phyloP scores from a whole-genome alignment of 768 basidiomycete species.

The Tulasnella sp. region DNA sequence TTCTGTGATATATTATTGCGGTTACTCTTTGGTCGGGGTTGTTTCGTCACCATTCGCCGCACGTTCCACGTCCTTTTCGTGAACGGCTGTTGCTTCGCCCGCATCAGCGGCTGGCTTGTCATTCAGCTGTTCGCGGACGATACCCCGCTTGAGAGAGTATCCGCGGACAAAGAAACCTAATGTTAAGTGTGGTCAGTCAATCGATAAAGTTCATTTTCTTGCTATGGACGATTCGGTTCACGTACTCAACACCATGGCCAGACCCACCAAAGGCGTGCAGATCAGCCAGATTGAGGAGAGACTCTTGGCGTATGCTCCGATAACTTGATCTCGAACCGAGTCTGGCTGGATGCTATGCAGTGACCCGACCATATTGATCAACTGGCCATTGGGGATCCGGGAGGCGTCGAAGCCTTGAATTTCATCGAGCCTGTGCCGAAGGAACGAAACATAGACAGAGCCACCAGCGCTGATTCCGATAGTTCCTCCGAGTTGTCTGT shows the following conservation, averaged over 20 bases:
- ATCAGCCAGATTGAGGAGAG: slow-evolving; percentile 35
- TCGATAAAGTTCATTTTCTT: not conserved
- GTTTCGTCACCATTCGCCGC: not conserved
- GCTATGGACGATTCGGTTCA: not conserved
- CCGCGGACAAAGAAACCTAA: not conserved
- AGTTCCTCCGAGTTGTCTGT: slow-evolving; percentile 38
- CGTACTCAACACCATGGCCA: not conserved
- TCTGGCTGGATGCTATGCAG: slow-evolving; percentile 30
- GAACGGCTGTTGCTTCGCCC: not conserved
- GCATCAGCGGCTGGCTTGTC: not conserved
- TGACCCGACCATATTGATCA: slow-evolving; percentile 28
- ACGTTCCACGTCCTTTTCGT: not conserved
- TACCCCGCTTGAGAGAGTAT: not conserved
- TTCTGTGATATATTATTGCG: no score
- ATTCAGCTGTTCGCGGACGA: not conserved
- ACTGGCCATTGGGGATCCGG: slow-evolving; percentile 3
- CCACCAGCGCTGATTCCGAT: slow-evolving; percentile 41
- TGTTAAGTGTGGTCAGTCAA: not conserved
- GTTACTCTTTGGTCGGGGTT: not conserved
- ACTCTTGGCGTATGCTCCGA: slow-evolving; percentile 30
- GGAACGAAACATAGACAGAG: slow-evolving; percentile 39
- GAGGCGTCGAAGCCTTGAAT: slow-evolving; percentile 36
- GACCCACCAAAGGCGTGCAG: not conserved
- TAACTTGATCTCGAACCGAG: slow-evolving; percentile 35
- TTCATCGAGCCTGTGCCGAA: slow-evolving; percentile 31